A percentile compares a stretch with the other conserved stretches of the same genome.
phyloP scores from a whole-genome alignment of 208 protist species.

The Crithidia mellificae region DNA sequence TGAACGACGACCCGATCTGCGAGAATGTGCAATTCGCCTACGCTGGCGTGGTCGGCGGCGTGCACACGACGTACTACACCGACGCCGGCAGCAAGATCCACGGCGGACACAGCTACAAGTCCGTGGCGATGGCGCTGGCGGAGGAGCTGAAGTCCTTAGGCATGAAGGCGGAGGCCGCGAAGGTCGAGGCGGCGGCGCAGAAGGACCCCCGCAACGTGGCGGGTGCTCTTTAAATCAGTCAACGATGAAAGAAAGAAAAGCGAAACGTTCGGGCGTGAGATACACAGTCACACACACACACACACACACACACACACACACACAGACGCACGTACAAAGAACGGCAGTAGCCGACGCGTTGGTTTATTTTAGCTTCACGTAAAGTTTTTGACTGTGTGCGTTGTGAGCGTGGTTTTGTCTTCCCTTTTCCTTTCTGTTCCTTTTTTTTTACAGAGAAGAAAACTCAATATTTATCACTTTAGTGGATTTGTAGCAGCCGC shows the following conservation, averaged over 20 bases:
- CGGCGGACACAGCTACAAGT: constrained; percentile 79
- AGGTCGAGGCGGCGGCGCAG: constrained; percentile 60
- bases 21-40: constrained; percentile 76
- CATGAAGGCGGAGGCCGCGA: constrained; percentile 65
- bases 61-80: constrained; percentile 63
- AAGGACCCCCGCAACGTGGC: constrained; percentile 63
- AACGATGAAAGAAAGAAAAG: constrained; percentile 9
- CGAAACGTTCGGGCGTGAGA: no score
- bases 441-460: constrained; percentile 15
- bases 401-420: neutral
- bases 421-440: constrained; percentile 5
- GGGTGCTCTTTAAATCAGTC: constrained; percentile 39
- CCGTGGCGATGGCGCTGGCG: constrained; percentile 66
- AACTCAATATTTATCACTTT: constrained; percentile 11
- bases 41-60: constrained; percentile 71
- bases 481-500: constrained; percentile 18
- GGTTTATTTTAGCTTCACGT: no score
- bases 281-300: no score
- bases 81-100: constrained; percentile 52
- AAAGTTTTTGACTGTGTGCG: no score
- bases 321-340: no score
- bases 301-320: no score
- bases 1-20: constrained; percentile 68
- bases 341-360: neutral
- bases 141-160: constrained; percentile 67